Evolutionary conservation across 176 grass and related monocot species (phyloP).

Genomic region (Oryza coarctata): DNA sequence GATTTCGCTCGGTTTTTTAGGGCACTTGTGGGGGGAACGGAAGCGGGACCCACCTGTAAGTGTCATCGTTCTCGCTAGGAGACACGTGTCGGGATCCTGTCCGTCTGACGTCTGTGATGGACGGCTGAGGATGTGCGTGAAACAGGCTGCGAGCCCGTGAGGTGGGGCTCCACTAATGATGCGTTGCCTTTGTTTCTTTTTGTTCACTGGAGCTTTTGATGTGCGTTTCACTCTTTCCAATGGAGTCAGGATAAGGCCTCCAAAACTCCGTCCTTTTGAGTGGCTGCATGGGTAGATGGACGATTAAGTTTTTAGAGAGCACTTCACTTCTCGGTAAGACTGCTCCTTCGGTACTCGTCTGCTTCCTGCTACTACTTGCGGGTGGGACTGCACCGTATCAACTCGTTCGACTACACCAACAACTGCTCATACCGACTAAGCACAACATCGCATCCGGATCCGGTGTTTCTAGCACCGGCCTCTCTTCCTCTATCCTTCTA

Average conservation of each 20-base stretch:
- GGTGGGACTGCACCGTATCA: no score
- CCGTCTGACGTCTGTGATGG: neutral
- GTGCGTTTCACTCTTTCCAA: neutral
- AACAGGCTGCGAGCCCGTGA: neutral
- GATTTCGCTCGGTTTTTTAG: constrained; percentile 12
- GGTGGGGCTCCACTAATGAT: neutral
- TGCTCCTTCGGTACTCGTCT: no score
- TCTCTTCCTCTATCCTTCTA: no score
- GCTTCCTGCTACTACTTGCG: no score
- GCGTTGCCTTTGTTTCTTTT: neutral
- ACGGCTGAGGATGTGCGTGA: neutral
- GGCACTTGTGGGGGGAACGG: constrained; percentile 12
- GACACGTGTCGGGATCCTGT: neutral
- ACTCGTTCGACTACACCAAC: no score
- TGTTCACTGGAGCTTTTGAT: neutral
- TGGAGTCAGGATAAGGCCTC: neutral
- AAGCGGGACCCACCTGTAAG: constrained; percentile 17
- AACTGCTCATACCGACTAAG: no score
- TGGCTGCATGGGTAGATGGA: no score
- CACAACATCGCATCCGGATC: no score
- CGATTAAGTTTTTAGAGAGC: no score
- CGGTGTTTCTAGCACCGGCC: no score
- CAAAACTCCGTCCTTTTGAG: no score
- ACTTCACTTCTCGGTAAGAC: no score
- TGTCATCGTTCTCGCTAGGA: fast-evolving